phyloP scores from a whole-genome alignment of 192 early-diverging fungal species.

The Entomortierella beljakovae region DNA sequence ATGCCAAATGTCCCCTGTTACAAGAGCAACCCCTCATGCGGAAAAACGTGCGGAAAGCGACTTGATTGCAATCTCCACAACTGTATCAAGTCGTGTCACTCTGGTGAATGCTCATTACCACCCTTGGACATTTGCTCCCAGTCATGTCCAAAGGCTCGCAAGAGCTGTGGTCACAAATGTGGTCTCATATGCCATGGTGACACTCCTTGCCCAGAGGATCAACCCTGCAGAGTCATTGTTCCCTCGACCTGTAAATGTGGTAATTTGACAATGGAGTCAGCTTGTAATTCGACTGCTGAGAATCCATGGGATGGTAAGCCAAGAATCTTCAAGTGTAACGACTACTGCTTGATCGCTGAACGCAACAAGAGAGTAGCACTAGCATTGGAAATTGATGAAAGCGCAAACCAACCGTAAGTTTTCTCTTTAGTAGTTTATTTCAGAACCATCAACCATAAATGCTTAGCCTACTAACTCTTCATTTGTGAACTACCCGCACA shows the following conservation, averaged over 20 bases:
- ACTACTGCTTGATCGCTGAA: constrained; percentile 80
- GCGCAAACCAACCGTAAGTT: constrained; percentile 24
- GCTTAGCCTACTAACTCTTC: not conserved
- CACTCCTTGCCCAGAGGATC: constrained; percentile 79
- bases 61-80: constrained; percentile 77
- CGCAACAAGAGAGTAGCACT: constrained; percentile 84
- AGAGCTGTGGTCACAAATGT: constrained; percentile 89
- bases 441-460: no score
- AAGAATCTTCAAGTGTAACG: constrained; percentile 78
- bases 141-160: constrained; percentile 79
- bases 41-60: constrained; percentile 68
- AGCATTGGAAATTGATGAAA: constrained; percentile 77
- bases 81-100: constrained; percentile 88
- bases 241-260: constrained; percentile 83
- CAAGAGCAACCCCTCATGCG: constrained; percentile 79
- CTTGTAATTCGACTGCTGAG: constrained; percentile 73
- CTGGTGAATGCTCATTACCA: constrained; percentile 74
- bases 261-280: constrained; percentile 63
- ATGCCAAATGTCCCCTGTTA: constrained; percentile 89
- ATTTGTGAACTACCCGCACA: constrained; percentile 1
- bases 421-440: no score
- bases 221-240: constrained; percentile 72
- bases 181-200: constrained; percentile 79
- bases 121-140: constrained; percentile 67
- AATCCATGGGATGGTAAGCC: constrained; percentile 55